Conservation (phyloP, 495 filamentous ascomycete species). For the Neurospora sp. region DNA sequence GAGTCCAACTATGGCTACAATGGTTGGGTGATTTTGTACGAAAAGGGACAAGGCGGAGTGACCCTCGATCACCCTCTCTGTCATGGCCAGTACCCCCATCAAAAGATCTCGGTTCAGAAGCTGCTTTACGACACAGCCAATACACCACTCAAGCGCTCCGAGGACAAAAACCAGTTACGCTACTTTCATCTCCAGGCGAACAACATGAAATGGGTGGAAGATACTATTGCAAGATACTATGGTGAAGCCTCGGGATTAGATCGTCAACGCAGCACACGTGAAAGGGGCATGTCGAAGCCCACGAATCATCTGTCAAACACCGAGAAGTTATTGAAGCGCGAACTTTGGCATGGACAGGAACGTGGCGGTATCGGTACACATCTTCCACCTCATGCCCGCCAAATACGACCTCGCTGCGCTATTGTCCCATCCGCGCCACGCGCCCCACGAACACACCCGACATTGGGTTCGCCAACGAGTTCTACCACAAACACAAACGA, state of each 20-base stretch:
- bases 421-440: slow-evolving; percentile 11
- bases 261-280: slow-evolving; percentile 3
- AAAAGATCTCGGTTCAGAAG: slow-evolving; percentile 19
- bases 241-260: slow-evolving; percentile 8
- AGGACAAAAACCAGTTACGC: slow-evolving; percentile 13
- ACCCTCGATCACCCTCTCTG: slow-evolving; percentile 12
- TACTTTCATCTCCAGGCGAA: slow-evolving; percentile 22
- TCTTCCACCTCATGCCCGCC: slow-evolving; percentile 16
- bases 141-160: slow-evolving; percentile 10
- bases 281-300: not conserved
- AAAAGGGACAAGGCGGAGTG: slow-evolving; percentile 16
- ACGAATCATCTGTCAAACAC: slow-evolving; percentile 10
- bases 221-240: slow-evolving; percentile 17
- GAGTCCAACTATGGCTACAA: slow-evolving; percentile 20
- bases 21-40: slow-evolving; percentile 18
- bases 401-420: slow-evolving; percentile 18
- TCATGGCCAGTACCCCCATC: slow-evolving; percentile 19
- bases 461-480: not conserved
- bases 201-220: slow-evolving; percentile 23
- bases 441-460: not conserved
- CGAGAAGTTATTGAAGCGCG: slow-evolving; percentile 15
- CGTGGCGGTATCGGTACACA: slow-evolving; percentile 13
- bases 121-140: slow-evolving; percentile 13
- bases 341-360: slow-evolving; percentile 21
- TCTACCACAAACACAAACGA: not conserved